Base-by-base conservation (phyloP, 768 basidiomycete genomes). In the Pleurotus ostreatus region DNA sequence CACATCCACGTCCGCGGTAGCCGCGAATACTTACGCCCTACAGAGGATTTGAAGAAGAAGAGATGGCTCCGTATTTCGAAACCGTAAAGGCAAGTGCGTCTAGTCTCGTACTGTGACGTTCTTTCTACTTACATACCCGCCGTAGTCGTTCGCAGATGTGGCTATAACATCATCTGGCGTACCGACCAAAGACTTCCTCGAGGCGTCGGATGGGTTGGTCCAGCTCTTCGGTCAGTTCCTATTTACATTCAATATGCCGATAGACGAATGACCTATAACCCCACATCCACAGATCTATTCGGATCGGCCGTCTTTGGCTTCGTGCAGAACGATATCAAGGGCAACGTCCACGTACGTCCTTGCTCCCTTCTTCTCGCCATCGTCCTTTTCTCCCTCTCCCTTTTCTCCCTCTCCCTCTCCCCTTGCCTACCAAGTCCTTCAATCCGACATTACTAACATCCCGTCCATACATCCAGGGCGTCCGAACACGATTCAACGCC, bases 121-220 rank as follows among this genome's bases (percentile, higher is more conserved):
- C 43, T 22, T 9, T 44, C 43, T 16, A 20, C 46, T 47, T 11
- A 47, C 7, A 20, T 25, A 5, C 23, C 23, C 5, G 23, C 6
- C 23, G 8, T 15, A 47, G 46, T 47, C 46, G 18, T 47, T 47
- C 46, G 46, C 46, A 63, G 90, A 96, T 59, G 91, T 98, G 39
- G 80, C 84, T 15, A 75, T 90, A 61, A 83, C 82, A 13, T 77
- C 82, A 41, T 72, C 76, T 3, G 94, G 95, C 11, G 84, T 98
- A 48, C 85, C 94, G 65, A 92, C 94, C 0, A 64, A 73, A 16
- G 69, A 79, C 9, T 98, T 98, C 75, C 76, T 94, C 46, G 88
- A 92, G 65, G 95, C 95, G 0, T 84, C 92, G n/a, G 92, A 96
- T 70, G 94, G 92, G 13, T 78, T 98, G 25, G 76, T 88, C 12